Percentiles rank a stretch among this genome's conserved stretches.
These are phyloP conservation scores for Trametopsis cervina DNA, from an alignment of 768 basidiomycete genomes.

Conservation along the genomic window DNA sequence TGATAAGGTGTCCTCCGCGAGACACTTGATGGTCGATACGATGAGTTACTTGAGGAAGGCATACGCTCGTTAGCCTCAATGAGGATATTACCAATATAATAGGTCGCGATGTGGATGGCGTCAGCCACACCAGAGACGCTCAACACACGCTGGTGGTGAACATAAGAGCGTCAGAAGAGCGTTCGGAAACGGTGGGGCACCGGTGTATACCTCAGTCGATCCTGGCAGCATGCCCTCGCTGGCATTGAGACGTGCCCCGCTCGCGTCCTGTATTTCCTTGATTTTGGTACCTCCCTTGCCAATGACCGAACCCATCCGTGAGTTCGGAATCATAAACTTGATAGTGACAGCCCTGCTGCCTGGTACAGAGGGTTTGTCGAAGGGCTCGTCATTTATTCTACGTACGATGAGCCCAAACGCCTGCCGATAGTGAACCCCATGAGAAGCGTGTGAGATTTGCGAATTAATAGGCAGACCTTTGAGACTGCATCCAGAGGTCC, in stretches of 20 bases:
- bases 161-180: not conserved
- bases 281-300: slow-evolving; percentile 98
- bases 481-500: slow-evolving; percentile 97
- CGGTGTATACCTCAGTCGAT: slow-evolving; percentile 88
- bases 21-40: slow-evolving; percentile 57
- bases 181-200: not conserved
- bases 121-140: slow-evolving; percentile 98
- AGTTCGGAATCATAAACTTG: slow-evolving; percentile 99
- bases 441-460: slow-evolving; percentile 1
- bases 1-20: slow-evolving; percentile 38
- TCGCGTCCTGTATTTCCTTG: slow-evolving; percentile 99
- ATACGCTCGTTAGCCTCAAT: slow-evolving; percentile 86
- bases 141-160: slow-evolving; percentile 70
- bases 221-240: slow-evolving; percentile 98
- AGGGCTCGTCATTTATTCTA: slow-evolving; percentile 98
- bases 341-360: slow-evolving; percentile 98
- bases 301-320: slow-evolving; percentile 98
- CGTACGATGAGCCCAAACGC: slow-evolving; percentile 98
- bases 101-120: slow-evolving; percentile 98
- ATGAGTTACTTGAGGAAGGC: slow-evolving; percentile 52
- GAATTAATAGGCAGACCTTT: slow-evolving; percentile 52
- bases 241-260: slow-evolving; percentile 92
- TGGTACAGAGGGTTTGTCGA: slow-evolving; percentile 95
- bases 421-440: slow-evolving; percentile 32
- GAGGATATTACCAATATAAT: slow-evolving; percentile 97